Percentiles rank a stretch among this genome's conserved stretches.
Evolutionary conservation across 1,284 basidiomycete genomes (phyloP).

Genomic region (Uromyces viciae-fabae): DNA sequence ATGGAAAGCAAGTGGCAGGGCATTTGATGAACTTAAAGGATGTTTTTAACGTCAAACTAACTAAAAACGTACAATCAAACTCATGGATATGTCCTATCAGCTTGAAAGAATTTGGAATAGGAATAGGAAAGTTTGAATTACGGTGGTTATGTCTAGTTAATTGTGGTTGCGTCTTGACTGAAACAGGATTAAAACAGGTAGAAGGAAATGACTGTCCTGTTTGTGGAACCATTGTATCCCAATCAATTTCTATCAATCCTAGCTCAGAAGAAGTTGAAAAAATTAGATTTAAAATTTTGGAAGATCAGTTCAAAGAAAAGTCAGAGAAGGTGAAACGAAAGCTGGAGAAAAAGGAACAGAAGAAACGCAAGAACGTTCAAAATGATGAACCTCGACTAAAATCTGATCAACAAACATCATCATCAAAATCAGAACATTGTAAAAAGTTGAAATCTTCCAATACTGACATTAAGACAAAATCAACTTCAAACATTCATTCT

Average conservation of each 20-base stretch:
- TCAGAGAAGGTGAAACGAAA: constrained; percentile 34
- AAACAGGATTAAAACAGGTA: constrained; percentile 66
- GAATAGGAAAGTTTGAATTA: constrained; percentile 48
- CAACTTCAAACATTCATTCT: constrained; percentile 17
- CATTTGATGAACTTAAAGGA: constrained; percentile 87
- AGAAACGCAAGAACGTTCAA: constrained; percentile 31
- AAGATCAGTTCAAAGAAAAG: constrained; percentile 25
- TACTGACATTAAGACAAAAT: too few species aligned
- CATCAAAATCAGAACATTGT: constrained; percentile 13
- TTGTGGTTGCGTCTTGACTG: constrained; percentile 84
- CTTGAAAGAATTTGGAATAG: constrained; percentile 88
- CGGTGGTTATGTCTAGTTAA: constrained; percentile 79
- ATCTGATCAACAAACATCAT: neutral
- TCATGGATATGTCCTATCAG: constrained; percentile 80
- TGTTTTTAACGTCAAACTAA: constrained; percentile 73
- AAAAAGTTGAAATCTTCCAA: too few species aligned
- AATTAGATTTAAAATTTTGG: constrained; percentile 29
- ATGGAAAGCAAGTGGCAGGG: constrained; percentile 57
- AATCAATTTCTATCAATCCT: constrained; percentile 39
- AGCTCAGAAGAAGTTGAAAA: constrained; percentile 31
- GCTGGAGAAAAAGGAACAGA: constrained; percentile 36
- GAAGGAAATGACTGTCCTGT: constrained; percentile 33
- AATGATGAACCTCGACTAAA: neutral
- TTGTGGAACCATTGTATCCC: constrained; percentile 13
- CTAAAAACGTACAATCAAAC: constrained; percentile 64